phyloP scores from a whole-genome alignment of 1,284 basidiomycete genomes.

The Uromyces viciae-fabae region DNA sequence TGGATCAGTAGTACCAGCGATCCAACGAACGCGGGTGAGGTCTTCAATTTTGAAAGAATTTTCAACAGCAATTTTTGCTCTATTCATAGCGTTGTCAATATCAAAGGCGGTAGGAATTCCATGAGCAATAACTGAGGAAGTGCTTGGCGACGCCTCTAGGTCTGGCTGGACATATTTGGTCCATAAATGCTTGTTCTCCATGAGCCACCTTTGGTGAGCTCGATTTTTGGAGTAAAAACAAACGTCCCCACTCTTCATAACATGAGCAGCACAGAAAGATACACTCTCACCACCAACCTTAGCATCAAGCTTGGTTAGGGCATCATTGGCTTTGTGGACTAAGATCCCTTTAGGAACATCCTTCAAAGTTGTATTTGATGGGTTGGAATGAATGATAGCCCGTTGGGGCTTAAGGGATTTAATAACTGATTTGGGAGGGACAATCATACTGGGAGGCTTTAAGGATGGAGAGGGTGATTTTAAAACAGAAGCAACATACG shows the following conservation, averaged over 20 bases:
- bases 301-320: neutral
- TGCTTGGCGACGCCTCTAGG: neutral
- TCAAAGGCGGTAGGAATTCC: neutral
- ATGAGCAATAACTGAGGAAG: neutral
- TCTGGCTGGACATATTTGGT: constrained; percentile 1
- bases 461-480: neutral
- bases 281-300: neutral
- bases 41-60: neutral
- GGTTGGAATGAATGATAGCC: neutral
- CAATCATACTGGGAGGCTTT: neutral
- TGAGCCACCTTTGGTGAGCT: constrained; percentile 7
- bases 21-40: neutral
- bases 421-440: neutral
- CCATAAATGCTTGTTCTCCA: constrained; percentile 10
- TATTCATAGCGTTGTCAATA: neutral
- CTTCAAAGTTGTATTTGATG: neutral
- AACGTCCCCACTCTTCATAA: neutral
- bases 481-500: neutral
- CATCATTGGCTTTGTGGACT: neutral
- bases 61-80: neutral
- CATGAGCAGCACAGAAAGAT: neutral
- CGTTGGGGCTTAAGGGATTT: neutral
- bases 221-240: neutral
- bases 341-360: neutral
- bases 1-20: neutral